Base-by-base conservation (phyloP, 495 filamentous ascomycete species). In the Xylaria telfairii region DNA sequence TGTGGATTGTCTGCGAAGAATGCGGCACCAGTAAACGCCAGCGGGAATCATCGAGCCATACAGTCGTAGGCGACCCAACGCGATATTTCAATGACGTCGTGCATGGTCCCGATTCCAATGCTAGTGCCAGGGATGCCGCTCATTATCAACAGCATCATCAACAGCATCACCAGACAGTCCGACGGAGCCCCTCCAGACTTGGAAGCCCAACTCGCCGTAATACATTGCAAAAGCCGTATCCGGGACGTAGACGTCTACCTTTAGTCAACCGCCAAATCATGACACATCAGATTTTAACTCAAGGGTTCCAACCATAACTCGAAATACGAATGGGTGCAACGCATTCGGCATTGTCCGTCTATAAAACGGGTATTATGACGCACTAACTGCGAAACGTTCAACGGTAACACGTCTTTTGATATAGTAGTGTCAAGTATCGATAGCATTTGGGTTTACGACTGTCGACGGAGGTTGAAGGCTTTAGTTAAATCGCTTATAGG, bases 1-100 rank as follows among this genome's bases (percentile, higher is more conserved):
- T 78, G 24, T 78, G 76, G 76, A 69, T 78, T 53, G 76, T 78
- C 17, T 78, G 76, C 41, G 76, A 78, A 28, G 76, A 76, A 67
- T 78, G 76, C 62, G 76, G 76, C 24, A 78, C 76, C 10, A 78
- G 72, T 49, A 76, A 76, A 39, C 76, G 74, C 32, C 76, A 76
- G 34, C 71, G 69, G 21, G 74, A 78, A 64, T 71, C 71, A 19
- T 71, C 64, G 4, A 59, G 60, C 28, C 76, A 69, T 24, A 71
- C 49, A 1, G 49, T 44, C 47, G 26, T 74, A n/a, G 74, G 76
- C 17, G 76, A 78, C 62, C 76, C 76, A 39, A 66, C 76, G 13
- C 76, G 76, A 17, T 78, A 78, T 39, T 78, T 78, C 28, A 78
- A 78, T 42, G 76, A 78, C 69, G 66, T 72, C 19, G 63, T 67